Base-by-base conservation (phyloP, 2,329 filamentous ascomycete genomes). In the Akanthomyces lecanii region DNA sequence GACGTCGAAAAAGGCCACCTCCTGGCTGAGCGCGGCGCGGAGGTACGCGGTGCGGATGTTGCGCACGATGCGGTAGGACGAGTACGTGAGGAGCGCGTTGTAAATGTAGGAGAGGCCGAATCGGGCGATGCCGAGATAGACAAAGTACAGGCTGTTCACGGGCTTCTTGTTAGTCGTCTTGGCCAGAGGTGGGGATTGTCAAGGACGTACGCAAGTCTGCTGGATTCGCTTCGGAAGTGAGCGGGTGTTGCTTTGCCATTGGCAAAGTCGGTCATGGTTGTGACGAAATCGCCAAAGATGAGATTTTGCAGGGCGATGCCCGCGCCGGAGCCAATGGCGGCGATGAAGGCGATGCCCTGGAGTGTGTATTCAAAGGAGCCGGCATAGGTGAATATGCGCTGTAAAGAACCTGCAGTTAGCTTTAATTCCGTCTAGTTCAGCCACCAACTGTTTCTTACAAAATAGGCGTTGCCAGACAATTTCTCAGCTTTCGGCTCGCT, bases 91-190 rank as follows among this genome's bases (percentile, higher is more conserved):
- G 55, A 75, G 72, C 3, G 73, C 69, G 53, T 76, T 76, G 69
- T 78, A 77, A 21, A 77, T 68, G 65, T 85, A 86, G 14, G 79
- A 76, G 18, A 83, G 71, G 25, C 73, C 68, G 64, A 86, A 82
- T 51, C 82, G 79, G 0, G 72, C 83, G 57, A 85, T 74, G 67
- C 85, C 85, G 14, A 87, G 74, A 65, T 85, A 86, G 30, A 86
- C 75, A 66, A 86, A 85, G 69, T 82, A 86, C 6, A 87, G 72
- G 0, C 80, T 81, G 18, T 21, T 16, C 18, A 7, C 14, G 28
- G 28, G 25, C 4, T 5, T 14, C 25, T n/a, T 42, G 59, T 48
- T 42, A 44, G 62, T 48, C 44, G 25, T 30, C 8, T n/a, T 21
- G 30, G 21, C 10, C 5, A 44, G 25, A 23, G 25, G 23, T 5